Conservation (phyloP, 148 eudicot species). For the Suaeda aralocaspica region DNA sequence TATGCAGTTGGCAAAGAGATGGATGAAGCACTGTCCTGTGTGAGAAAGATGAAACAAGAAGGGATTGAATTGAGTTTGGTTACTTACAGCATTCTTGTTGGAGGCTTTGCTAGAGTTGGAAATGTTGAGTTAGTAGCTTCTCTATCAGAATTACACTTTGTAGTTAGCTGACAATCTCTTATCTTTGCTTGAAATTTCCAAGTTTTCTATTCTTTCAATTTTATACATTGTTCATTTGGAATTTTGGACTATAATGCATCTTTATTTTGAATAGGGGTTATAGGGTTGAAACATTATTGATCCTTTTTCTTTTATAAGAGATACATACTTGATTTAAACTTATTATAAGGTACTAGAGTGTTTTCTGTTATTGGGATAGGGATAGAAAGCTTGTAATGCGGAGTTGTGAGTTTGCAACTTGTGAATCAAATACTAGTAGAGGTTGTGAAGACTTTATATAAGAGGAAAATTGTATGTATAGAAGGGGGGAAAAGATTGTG, state of each 20-base stretch:
- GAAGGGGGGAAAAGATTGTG: no score
- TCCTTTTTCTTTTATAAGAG: not conserved
- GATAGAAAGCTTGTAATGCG: no score
- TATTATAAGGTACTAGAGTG: no score
- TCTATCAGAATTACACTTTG: slow-evolving; percentile 2
- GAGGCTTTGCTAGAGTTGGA: slow-evolving; percentile 83
- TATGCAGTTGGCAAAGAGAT: slow-evolving; percentile 92
- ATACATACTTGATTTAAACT: no score
- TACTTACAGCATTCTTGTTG: slow-evolving; percentile 84
- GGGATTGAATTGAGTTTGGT: slow-evolving; percentile 85
- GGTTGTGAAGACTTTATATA: no score
- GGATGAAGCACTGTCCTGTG: slow-evolving; percentile 93
- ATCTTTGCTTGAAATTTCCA: slow-evolving; percentile 7
- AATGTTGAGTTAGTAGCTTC: slow-evolving; percentile 63
- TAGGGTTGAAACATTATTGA: not conserved
- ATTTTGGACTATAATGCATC: not conserved
- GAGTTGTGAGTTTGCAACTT: no score
- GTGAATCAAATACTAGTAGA: no score
- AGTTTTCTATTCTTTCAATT: not conserved
- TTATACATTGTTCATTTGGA: not conserved
- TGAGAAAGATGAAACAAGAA: slow-evolving; percentile 86
- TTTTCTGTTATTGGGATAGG: no score
- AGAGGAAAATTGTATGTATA: no score
- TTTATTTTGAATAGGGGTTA: slow-evolving; percentile 7
- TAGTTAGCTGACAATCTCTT: not conserved